Evolutionary conservation across 2,329 filamentous ascomycete genomes (phyloP).

Genomic region (Fusarium chaquense): DNA sequence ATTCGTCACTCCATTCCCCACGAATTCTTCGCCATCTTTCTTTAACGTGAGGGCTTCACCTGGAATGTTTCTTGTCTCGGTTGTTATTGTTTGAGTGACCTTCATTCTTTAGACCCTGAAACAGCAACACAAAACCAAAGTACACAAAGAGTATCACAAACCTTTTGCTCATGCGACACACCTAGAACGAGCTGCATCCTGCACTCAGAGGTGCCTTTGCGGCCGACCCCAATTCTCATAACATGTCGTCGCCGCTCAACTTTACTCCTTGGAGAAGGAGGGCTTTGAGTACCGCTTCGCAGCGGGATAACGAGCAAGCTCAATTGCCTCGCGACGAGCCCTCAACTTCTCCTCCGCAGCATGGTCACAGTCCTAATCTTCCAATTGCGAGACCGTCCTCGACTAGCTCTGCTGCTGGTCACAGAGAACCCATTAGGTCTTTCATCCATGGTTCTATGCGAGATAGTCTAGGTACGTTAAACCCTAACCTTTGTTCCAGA

Average conservation of each 20-base stretch:
- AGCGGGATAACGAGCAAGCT: slow-evolving; percentile 45
- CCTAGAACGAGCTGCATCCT: slow-evolving; percentile 32
- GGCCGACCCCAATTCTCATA: slow-evolving; percentile 22
- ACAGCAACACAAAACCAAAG: slow-evolving; percentile 1
- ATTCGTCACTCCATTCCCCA: slow-evolving; percentile 47
- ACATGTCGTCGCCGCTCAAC: slow-evolving; percentile 62
- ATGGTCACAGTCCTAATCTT: slow-evolving; percentile 28
- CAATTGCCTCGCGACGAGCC: slow-evolving; percentile 47
- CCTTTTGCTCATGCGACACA: slow-evolving; percentile 39
- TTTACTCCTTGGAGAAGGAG: slow-evolving; percentile 64
- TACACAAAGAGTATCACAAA: slow-evolving; percentile 1
- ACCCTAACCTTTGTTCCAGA: not conserved
- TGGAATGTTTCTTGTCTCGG: slow-evolving; percentile 41
- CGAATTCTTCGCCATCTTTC: slow-evolving; percentile 36
- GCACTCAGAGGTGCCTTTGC: slow-evolving; percentile 35
- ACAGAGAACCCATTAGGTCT: slow-evolving; percentile 76
- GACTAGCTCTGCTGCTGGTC: slow-evolving; percentile 51
- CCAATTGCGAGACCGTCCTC: slow-evolving; percentile 56
- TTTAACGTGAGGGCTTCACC: slow-evolving; percentile 29
- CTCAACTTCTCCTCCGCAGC: slow-evolving; percentile 40
- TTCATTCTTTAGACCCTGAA: slow-evolving; percentile 7
- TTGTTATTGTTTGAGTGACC: slow-evolving; percentile 27
- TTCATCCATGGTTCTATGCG: slow-evolving; percentile 76
- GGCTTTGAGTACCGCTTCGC: slow-evolving; percentile 54
- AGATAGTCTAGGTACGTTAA: slow-evolving; percentile 66